Base-by-base conservation (phyloP, 768 basidiomycete species). In the Phaeotremella skinneri region DNA sequence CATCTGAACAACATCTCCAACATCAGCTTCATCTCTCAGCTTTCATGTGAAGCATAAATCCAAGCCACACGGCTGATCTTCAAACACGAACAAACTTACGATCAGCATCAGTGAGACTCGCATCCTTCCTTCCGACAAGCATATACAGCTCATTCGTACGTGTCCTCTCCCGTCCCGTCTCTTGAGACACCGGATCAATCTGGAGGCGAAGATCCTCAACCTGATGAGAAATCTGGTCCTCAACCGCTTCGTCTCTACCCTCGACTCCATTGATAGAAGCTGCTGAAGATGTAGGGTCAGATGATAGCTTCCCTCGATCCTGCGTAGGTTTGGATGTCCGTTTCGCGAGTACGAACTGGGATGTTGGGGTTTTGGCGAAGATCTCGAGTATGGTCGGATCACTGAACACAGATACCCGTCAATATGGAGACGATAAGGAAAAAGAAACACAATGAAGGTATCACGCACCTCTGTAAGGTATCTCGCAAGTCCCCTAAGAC, bases 61-160 rank as follows among this genome's bases (percentile, higher is more conserved):
- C n/a, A n/a, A n/a, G n/a, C n/a, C n/a, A n/a, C n/a, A n/a, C n/a
- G n/a, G 9, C n/a, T 48, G 47, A 48, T 7, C 25, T 26, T 7
- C 47, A 29, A 14, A 14, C 5, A n/a, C 4, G 6, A 25, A 45
- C 39, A 55, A 32, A 65, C 69, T 68, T 43, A 71, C 70, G 58
- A 21, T 72, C 68, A 25, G 70, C 70, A 55, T 72, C 68, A 7
- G 66, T 63, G 11, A 72, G 45, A 63, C 70, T 72, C 7, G 68
- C 65, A 47, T 72, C 70, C 39, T 63, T 67, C 23, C 57, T 55
- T n/a, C 63, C 68, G 6, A 69, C 59, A 5, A 56, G 31, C 59
- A 72, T 53, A 49, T 66, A 71, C 55, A 69, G 34, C 34, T 66
- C 62, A 16, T 37, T 52, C 41, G 17, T 27, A 2, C 30, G 42